Evolutionary conservation across 306 rosid genomes (phyloP).

Genomic region (Prunus fruticosa): DNA sequence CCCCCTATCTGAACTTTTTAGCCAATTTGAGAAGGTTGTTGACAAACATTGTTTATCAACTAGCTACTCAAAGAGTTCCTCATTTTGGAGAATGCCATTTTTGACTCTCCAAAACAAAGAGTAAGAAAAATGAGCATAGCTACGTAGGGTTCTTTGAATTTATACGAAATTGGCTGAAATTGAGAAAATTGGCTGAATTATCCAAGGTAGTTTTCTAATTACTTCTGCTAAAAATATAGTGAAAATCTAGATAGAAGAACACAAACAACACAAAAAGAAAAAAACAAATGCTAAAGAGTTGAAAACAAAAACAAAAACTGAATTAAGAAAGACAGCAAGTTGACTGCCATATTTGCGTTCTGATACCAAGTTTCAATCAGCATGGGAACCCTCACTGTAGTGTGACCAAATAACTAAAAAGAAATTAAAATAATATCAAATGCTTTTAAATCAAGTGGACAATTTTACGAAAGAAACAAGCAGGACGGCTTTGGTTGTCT

Average conservation of each 20-base stretch:
- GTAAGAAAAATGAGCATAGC: too few species aligned
- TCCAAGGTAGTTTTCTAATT: too few species aligned
- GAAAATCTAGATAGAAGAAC: background rate
- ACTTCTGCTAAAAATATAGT: too few species aligned
- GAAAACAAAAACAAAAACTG: background rate
- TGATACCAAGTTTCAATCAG: background rate
- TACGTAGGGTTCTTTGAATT: fast-evolving
- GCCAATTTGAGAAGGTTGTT: too few species aligned
- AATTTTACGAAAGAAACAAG: slow-evolving; percentile 12
- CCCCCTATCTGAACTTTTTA: too few species aligned
- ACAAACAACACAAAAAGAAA: background rate
- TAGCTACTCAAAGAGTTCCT: too few species aligned
- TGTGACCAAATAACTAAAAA: background rate
- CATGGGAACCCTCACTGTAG: background rate
- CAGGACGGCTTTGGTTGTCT: slow-evolving; percentile 19
- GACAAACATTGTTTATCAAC: too few species aligned
- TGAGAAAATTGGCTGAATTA: too few species aligned
- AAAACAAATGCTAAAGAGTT: background rate
- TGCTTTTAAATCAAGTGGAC: slow-evolving; percentile 4
- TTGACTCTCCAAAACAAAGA: too few species aligned
- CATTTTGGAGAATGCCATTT: too few species aligned
- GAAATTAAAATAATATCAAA: background rate
- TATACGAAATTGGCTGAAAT: too few species aligned
- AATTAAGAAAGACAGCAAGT: background rate
- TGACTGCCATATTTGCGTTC: background rate